These are phyloP conservation scores for Colletotrichum karsti DNA, from an alignment of 2,329 filamentous ascomycete genomes.

Conservation along the genomic window DNA sequence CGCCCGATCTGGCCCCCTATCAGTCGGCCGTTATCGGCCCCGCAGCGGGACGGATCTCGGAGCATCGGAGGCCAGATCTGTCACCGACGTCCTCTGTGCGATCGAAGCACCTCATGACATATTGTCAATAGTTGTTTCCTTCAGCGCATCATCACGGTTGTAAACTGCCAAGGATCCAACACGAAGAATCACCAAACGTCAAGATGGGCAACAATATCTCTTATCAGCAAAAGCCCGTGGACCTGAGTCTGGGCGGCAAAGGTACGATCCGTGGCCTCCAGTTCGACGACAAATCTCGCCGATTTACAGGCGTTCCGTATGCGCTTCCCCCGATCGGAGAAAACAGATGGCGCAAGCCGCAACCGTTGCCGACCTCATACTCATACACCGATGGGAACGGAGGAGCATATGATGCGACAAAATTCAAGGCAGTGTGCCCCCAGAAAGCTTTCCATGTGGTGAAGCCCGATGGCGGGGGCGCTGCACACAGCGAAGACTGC, in stretches of 20 bases:
- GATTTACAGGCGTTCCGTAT: constrained; percentile 47
- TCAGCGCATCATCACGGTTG: neutral
- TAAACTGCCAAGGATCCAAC: too few relatives aligned
- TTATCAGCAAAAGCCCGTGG: constrained; percentile 34
- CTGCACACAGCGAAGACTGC: constrained; percentile 54
- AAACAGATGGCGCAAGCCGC: constrained; percentile 47
- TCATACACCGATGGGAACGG: constrained; percentile 36
- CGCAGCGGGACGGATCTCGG: constrained; percentile 1
- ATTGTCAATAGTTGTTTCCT: too few relatives aligned
- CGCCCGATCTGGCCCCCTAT: neutral
- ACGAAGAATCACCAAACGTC: neutral
- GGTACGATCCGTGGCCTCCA: constrained; percentile 43
- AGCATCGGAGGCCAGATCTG: neutral
- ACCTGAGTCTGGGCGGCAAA: constrained; percentile 35
- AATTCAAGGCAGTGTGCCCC: constrained; percentile 46
- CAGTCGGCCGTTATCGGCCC: constrained; percentile 3
- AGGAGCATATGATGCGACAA: constrained; percentile 44
- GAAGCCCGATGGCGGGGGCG: constrained; percentile 34
- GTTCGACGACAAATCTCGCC: constrained; percentile 42
- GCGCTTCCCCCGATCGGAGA: constrained; percentile 46
- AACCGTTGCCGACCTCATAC: constrained; percentile 38
- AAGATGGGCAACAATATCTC: constrained; percentile 38
- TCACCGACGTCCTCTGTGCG: neutral
- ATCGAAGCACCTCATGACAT: too few relatives aligned
- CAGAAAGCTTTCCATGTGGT: constrained; percentile 43